Percentiles rank a stretch among this genome's conserved stretches.
phyloP scores from a whole-genome alignment of 306 rosid genomes.

The Casuarina equisetifolia region DNA sequence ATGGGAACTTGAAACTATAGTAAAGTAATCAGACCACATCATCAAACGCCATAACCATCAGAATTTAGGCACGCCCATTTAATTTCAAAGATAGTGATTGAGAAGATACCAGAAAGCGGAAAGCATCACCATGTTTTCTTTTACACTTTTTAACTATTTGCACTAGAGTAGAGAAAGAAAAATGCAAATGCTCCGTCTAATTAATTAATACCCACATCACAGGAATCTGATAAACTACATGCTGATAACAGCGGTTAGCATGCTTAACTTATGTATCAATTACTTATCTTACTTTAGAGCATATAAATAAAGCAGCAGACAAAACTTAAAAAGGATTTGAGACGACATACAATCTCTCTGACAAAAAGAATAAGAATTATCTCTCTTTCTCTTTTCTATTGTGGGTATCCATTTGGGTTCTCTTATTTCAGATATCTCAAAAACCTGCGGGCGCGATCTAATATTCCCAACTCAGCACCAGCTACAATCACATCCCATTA shows the following conservation, averaged over 20 bases:
- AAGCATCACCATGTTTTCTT: slow-evolving; percentile 11
- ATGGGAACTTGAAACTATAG: slow-evolving; percentile 52
- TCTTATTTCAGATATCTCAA: neutral
- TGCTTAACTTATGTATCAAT: neutral
- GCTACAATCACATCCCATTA: neutral
- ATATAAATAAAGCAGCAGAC: neutral
- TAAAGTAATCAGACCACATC: slow-evolving; percentile 36
- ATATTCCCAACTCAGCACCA: neutral
- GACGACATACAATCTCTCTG: neutral
- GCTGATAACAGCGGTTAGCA: neutral
- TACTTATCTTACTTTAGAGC: neutral
- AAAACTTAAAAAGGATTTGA: neutral
- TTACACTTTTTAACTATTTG: slow-evolving; percentile 6
- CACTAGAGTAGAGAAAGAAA: neutral
- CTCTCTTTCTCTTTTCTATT: neutral
- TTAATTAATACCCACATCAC: neutral
- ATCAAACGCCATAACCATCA: slow-evolving; percentile 43
- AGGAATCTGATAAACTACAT: neutral
- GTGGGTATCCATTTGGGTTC: too few species aligned
- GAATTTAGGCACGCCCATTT: slow-evolving; percentile 18
- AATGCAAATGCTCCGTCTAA: slow-evolving; percentile 15
- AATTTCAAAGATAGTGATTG: slow-evolving; percentile 27
- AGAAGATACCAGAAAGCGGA: slow-evolving; percentile 12
- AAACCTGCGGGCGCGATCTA: neutral
- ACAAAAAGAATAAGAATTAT: neutral